A percentile compares a stretch with the other conserved stretches of the same genome.
phyloP scores from a whole-genome alignment of 805 yeast genomes.

The Pichia manshurica region DNA sequence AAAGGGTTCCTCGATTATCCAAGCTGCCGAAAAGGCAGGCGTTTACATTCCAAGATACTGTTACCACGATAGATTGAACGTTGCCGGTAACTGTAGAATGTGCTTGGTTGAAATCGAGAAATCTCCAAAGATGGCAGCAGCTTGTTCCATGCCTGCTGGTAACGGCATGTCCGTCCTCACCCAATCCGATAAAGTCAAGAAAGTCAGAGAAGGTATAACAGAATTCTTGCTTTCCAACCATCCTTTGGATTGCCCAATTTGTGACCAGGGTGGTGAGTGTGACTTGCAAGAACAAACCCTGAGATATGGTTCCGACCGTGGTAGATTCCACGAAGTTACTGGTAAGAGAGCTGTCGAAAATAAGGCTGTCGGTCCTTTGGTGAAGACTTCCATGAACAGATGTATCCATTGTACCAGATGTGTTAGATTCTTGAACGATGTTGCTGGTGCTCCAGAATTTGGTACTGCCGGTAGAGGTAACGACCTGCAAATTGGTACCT shows the following conservation, averaged over 20 bases:
- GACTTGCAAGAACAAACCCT: slow-evolving; percentile 84
- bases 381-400: slow-evolving; percentile 87
- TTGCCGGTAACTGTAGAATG: slow-evolving; percentile 93
- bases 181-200: slow-evolving; percentile 67
- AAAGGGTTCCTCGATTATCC: slow-evolving; percentile 83
- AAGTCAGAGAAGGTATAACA: slow-evolving; percentile 85
- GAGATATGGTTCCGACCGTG: slow-evolving; percentile 81
- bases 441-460: slow-evolving; percentile 89
- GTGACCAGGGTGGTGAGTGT: slow-evolving; percentile 95
- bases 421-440: slow-evolving; percentile 82
- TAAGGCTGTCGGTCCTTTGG: slow-evolving; percentile 84
- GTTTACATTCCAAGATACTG: slow-evolving; percentile 84
- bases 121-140: slow-evolving; percentile 84
- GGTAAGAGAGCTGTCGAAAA: slow-evolving; percentile 90
- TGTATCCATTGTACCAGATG: slow-evolving; percentile 91
- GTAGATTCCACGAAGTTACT: slow-evolving; percentile 71
- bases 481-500: slow-evolving; percentile 88
- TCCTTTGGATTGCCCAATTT: slow-evolving; percentile 87
- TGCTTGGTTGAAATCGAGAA: slow-evolving; percentile 85
- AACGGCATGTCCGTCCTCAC: slow-evolving; percentile 85
- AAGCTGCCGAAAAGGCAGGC: slow-evolving; percentile 89
- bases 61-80: slow-evolving; percentile 83
- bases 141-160: slow-evolving; percentile 90
- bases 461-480: slow-evolving; percentile 89
- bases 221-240: slow-evolving; percentile 85